Conservation (phyloP, 116 monocot genomes). For the Trichopus zeylanicus region DNA sequence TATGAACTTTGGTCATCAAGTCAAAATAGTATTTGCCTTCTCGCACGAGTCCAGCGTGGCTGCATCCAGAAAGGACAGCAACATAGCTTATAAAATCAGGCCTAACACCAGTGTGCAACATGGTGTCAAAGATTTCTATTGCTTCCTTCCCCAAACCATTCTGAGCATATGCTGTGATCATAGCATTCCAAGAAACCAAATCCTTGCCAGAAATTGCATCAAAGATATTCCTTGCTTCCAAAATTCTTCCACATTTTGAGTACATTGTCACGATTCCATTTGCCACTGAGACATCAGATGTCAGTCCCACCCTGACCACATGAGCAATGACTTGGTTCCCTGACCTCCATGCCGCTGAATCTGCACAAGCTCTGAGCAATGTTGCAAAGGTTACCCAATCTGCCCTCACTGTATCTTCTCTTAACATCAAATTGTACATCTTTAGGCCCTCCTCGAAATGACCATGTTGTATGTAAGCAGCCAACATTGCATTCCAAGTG, state of each 20-base stretch:
- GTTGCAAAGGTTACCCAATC: conserved; percentile 77
- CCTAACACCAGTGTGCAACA: conserved; percentile 26
- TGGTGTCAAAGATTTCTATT: conserved; percentile 57
- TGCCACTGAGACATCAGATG: conserved; percentile 44
- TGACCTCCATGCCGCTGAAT: conserved; percentile 41
- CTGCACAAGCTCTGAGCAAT: conserved; percentile 66
- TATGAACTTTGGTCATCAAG: conserved; percentile 47
- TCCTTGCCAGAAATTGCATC: conserved; percentile 58
- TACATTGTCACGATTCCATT: conserved; percentile 75
- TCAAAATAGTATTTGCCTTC: conserved; percentile 74
- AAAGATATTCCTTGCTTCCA: conserved; percentile 49
- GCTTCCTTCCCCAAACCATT: conserved; percentile 73
- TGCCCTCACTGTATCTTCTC: conserved; percentile 53
- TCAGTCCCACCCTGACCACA: conserved; percentile 24
- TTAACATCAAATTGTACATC: conserved; percentile 53
- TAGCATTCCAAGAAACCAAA: conserved; percentile 83
- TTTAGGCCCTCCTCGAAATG: conserved; percentile 27
- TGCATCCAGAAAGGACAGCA: conserved; percentile 73
- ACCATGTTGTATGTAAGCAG: conserved; percentile 7
- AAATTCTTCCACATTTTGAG: conserved; percentile 77
- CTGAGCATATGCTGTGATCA: conserved; percentile 87
- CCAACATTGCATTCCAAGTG: conserved; percentile 11
- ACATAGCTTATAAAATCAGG: conserved; percentile 76
- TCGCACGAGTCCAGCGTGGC: conserved; percentile 72
- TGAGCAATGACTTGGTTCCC: conserved; percentile 63